Evolutionary conservation across 2,329 filamentous ascomycete species (phyloP).

Genomic region (Cladorrhinum sp.): DNA sequence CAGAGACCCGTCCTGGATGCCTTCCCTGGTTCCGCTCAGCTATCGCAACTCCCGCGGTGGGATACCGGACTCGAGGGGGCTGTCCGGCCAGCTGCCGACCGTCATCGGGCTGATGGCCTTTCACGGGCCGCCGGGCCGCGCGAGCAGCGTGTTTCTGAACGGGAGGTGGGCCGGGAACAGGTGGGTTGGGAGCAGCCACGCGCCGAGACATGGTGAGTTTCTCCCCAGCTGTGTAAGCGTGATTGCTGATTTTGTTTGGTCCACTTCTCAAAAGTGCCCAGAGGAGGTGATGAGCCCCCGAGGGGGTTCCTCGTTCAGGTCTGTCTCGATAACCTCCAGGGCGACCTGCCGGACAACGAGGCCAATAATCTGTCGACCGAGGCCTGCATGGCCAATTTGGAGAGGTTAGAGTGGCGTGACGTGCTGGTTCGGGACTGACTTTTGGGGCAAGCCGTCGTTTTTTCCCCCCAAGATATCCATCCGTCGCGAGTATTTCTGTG

Average conservation of each 20-base stretch:
- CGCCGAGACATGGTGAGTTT: conserved; percentile 17
- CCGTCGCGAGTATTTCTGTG: too few species aligned
- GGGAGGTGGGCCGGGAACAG: conserved; percentile 13
- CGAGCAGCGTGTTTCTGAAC: conserved; percentile 28
- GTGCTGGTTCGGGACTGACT: background rate
- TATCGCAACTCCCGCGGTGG: conserved; percentile 27
- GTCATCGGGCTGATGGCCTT: conserved; percentile 42
- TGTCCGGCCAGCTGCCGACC: conserved; percentile 39
- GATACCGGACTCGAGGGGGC: conserved; percentile 29
- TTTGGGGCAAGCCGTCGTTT: too few species aligned
- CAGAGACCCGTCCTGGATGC: conserved; percentile 37
- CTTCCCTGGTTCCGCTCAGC: conserved; percentile 34
- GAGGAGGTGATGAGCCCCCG: conserved; percentile 29
- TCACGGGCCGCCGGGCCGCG: conserved; percentile 18
- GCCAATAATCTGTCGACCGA: conserved; percentile 3
- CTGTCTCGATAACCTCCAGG: conserved; percentile 26
- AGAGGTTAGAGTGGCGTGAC: background rate
- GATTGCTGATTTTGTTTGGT: background rate
- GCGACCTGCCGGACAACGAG: background rate
- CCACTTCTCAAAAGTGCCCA: conserved; percentile 14
- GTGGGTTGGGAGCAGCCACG: conserved; percentile 15
- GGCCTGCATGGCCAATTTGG: background rate
- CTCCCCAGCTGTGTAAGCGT: too few species aligned
- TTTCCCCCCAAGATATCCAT: too few species aligned
- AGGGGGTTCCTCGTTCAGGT: conserved; percentile 34